Evolutionary conservation across 2,329 filamentous ascomycete species (phyloP).

Genomic region (Penicillium vulpinum): DNA sequence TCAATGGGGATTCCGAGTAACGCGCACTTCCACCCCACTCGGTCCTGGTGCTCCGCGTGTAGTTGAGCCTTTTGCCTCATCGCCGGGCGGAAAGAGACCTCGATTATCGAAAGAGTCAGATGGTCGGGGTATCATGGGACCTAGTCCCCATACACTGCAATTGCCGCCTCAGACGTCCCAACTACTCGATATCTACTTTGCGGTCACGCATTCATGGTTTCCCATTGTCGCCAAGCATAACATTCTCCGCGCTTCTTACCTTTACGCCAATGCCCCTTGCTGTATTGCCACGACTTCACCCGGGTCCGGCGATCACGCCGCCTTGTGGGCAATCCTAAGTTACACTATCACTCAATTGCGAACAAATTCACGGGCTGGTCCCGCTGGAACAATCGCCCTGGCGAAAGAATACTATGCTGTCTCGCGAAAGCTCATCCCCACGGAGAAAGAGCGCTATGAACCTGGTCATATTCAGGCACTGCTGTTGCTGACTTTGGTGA

Average conservation of each 20-base stretch:
- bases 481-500: conserved; percentile 50
- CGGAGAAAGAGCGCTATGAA: conserved; percentile 42
- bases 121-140: conserved; percentile 1
- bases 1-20: conserved; percentile 37
- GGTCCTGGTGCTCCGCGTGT: conserved; percentile 34
- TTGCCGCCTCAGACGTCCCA: conserved; percentile 54
- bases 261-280: conserved; percentile 50
- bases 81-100: conserved; percentile 29
- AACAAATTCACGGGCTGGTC: conserved; percentile 16
- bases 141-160: conserved; percentile 22
- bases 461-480: conserved; percentile 48
- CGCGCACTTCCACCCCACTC: conserved; percentile 28
- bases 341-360: conserved; percentile 41
- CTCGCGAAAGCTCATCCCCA: conserved; percentile 40
- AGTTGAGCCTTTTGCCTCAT: conserved; percentile 24
- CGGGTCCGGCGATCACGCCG: conserved; percentile 45
- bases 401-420: conserved; percentile 39
- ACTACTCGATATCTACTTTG: conserved; percentile 59
- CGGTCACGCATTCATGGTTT: conserved; percentile 60
- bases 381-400: conserved; percentile 21
- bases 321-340: conserved; percentile 47
- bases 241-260: conserved; percentile 57
- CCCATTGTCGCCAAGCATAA: conserved; percentile 61
- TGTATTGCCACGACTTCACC: conserved; percentile 28
- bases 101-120: conserved; percentile 27